Evolutionary conservation across 164 flowering plant genomes (phyloP).

Genomic region (Vitis riparia): DNA sequence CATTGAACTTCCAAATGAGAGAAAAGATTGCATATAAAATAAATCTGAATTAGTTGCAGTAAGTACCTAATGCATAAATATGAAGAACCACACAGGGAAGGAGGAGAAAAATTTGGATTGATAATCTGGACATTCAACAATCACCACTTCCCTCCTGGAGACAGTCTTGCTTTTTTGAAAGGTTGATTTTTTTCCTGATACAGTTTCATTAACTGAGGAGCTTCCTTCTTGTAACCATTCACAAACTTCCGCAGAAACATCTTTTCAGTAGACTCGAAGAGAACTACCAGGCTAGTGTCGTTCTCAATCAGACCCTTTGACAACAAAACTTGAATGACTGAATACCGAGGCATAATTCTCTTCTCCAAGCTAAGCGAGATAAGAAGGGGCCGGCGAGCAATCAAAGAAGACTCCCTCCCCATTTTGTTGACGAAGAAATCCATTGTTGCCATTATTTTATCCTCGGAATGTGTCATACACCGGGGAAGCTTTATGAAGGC

Average conservation of each 20-base stretch:
- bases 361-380: constrained; percentile 4
- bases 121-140: no score
- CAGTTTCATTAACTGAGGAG: background rate
- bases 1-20: no score
- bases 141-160: no score
- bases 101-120: no score
- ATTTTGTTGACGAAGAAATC: constrained; percentile 16
- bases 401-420: background rate
- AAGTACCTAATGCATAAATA: no score
- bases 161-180: background rate
- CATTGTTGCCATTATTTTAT: constrained; percentile 15
- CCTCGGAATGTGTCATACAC: constrained; percentile 14
- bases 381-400: constrained; percentile 1
- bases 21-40: no score
- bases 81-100: no score
- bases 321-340: background rate
- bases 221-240: background rate
- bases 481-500: constrained; percentile 14
- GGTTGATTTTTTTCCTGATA: constrained; percentile 2
- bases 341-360: constrained; percentile 10
- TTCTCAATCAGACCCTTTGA: constrained; percentile 8
- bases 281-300: background rate
- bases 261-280: background rate
- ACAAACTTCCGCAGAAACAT: constrained; percentile 6
- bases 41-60: no score